These are phyloP conservation scores for Dillenia suffruticosa DNA, from an alignment of 164 flowering plant species.

Conservation along the genomic window DNA sequence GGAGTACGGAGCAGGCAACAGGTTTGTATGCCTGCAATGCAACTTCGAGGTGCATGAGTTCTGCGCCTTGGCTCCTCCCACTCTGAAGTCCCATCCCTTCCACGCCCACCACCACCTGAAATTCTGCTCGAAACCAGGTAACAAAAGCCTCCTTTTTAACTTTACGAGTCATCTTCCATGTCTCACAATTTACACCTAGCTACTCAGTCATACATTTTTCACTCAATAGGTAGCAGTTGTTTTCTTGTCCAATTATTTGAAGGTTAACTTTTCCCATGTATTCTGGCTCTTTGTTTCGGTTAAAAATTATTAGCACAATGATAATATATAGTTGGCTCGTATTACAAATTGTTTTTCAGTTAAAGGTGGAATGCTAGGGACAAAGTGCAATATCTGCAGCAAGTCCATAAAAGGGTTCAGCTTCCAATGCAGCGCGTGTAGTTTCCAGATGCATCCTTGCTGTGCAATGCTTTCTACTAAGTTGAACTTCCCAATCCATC, in stretches of 20 bases:
- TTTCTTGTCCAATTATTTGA: no score
- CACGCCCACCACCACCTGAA: conserved; percentile 63
- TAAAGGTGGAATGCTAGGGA: conserved; percentile 42
- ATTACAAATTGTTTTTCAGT: conserved; percentile 1
- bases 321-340: neutral
- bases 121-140: conserved; percentile 43
- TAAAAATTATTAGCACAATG: neutral
- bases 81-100: conserved; percentile 50
- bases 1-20: conserved; percentile 68
- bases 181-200: no score
- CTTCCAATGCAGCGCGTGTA: conserved; percentile 60
- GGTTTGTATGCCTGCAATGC: conserved; percentile 58
- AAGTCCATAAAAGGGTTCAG: conserved; percentile 54
- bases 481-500: conserved; percentile 39
- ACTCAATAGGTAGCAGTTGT: no score
- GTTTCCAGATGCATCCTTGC: conserved; percentile 76
- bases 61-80: conserved; percentile 63
- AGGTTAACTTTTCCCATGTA: neutral
- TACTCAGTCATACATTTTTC: no score
- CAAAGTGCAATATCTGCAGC: conserved; percentile 60
- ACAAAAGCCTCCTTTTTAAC: neutral
- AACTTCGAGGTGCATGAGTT: conserved; percentile 70
- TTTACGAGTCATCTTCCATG: no score
- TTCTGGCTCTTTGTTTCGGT: neutral
- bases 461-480: conserved; percentile 55